Evolutionary conservation across 2,329 filamentous ascomycete genomes (phyloP).

Genomic region (Phaeoacremonium minimum): DNA sequence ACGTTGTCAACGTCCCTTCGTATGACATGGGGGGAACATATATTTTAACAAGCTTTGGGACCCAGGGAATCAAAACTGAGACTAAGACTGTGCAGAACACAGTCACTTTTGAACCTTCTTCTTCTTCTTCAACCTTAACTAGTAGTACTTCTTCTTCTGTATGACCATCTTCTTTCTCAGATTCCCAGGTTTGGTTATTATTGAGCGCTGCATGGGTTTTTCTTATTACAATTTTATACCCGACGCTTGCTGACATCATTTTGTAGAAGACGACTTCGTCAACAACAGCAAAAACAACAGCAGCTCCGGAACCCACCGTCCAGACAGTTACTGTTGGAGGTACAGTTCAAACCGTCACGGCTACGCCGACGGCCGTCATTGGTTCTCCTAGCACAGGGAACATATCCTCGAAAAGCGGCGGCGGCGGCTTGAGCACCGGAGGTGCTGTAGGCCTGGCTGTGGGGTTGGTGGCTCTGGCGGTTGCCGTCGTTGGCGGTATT

Average conservation of each 20-base stretch:
- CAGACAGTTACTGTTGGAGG: constrained; percentile 53
- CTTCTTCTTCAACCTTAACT: constrained; percentile 16
- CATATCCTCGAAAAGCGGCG: constrained; percentile 9
- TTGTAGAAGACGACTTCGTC: constrained; percentile 12
- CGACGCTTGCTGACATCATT: constrained; percentile 4
- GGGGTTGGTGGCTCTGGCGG: constrained; percentile 31
- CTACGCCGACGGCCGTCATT: constrained; percentile 35
- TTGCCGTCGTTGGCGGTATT: constrained; percentile 26
- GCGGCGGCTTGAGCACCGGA: constrained; percentile 35
- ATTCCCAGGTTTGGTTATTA: background rate
- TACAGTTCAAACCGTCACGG: constrained; percentile 49
- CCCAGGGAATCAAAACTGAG: constrained; percentile 16
- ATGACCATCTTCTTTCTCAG: constrained; percentile 19
- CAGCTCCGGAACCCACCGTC: constrained; percentile 29
- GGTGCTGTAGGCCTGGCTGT: constrained; percentile 48
- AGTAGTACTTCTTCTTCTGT: constrained; percentile 30
- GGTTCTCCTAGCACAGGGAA: constrained; percentile 10
- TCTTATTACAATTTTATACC: constrained; percentile 15
- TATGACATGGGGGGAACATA: too few relatives aligned
- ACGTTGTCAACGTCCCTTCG: too few relatives aligned
- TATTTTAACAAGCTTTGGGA: too few relatives aligned
- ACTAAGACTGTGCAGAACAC: constrained; percentile 29
- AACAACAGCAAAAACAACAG: constrained; percentile 15
- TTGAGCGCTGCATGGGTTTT: constrained; percentile 17
- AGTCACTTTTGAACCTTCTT: constrained; percentile 20